Evolutionary conservation across 495 filamentous ascomycete species (phyloP).

Genomic region (Aspergillus cavernicola): DNA sequence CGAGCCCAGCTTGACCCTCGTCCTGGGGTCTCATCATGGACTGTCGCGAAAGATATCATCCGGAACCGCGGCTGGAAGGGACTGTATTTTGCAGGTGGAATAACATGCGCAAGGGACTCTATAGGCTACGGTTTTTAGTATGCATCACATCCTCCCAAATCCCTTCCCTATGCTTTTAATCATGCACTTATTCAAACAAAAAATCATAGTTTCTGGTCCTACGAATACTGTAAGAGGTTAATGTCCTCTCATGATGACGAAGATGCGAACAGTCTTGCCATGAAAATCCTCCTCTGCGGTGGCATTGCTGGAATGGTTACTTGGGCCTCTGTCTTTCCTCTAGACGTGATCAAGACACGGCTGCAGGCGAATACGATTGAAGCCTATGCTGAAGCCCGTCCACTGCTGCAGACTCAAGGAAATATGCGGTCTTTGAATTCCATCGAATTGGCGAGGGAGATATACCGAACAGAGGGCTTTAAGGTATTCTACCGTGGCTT

Average conservation of each 20-base stretch:
- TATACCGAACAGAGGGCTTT: conserved; percentile 62
- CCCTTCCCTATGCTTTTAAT: not conserved
- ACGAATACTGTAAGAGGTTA: conserved; percentile 64
- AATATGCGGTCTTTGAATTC: conserved; percentile 43
- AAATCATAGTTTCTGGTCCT: conserved; percentile 70
- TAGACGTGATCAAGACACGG: conserved; percentile 86
- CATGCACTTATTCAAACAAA: conserved; percentile 7
- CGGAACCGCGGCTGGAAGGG: conserved; percentile 61
- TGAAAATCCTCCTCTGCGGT: conserved; percentile 72
- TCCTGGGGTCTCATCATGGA: conserved; percentile 49
- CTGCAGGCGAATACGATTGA: conserved; percentile 63
- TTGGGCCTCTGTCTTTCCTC: conserved; percentile 81
- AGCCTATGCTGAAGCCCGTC: conserved; percentile 31
- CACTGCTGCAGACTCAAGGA: conserved; percentile 14
- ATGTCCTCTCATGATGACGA: conserved; percentile 41
- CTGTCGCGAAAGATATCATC: conserved; percentile 58
- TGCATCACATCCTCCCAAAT: conserved; percentile 23
- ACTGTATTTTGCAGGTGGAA: conserved; percentile 69
- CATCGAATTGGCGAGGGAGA: conserved; percentile 56
- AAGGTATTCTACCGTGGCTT: conserved; percentile 74
- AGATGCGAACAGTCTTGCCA: conserved; percentile 39
- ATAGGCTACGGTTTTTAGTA: conserved; percentile 92
- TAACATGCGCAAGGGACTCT: conserved; percentile 77
- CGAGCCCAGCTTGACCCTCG: conserved; percentile 60
- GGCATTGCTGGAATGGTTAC: conserved; percentile 80